phyloP scores from a whole-genome alignment of 2,329 filamentous ascomycete genomes.

The Cryphonectria parasitica region DNA sequence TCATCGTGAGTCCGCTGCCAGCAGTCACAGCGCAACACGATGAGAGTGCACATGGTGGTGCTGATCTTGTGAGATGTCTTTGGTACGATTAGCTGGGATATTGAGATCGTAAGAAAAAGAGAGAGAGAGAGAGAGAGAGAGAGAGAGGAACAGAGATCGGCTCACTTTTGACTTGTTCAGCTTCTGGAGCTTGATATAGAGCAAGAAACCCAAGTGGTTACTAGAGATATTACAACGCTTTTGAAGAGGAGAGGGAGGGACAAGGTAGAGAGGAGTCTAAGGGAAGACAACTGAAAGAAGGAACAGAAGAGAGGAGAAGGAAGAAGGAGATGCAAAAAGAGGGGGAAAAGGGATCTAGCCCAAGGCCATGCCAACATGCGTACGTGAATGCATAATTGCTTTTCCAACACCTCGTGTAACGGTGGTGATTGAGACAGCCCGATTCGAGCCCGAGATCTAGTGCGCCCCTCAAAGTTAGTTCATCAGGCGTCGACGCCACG shows the following conservation, averaged over 20 bases:
- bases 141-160: neutral
- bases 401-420: neutral
- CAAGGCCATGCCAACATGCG: neutral
- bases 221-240: no score
- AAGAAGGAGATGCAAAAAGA: neutral
- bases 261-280: neutral
- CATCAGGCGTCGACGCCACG: neutral
- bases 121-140: no score
- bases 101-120: neutral
- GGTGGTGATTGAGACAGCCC: neutral
- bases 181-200: neutral
- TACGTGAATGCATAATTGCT: neutral
- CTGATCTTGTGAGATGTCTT: neutral
- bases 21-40: neutral
- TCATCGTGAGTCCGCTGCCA: neutral
- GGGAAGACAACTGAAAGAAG: neutral
- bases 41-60: neutral
- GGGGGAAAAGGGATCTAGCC: neutral
- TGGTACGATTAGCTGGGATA: neutral
- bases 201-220: no score
- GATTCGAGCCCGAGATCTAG: neutral
- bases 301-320: neutral
- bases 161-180: neutral
- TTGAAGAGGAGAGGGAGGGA: no score
- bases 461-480: neutral